Conservation (phyloP, 148 eudicot species). For the Dianthus caryophyllus region DNA sequence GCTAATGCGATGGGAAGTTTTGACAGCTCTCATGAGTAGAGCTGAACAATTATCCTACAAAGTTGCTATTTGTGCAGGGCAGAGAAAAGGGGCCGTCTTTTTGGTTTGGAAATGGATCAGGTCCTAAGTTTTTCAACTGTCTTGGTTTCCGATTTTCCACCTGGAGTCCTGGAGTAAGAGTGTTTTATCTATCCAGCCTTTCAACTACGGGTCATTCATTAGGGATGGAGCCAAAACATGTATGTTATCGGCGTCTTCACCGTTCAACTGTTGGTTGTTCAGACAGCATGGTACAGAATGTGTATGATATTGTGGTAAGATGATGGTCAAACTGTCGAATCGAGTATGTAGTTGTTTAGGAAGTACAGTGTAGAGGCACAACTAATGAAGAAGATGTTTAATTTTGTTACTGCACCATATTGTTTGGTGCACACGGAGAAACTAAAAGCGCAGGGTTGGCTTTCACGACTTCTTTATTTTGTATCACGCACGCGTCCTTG, state of each 20-base stretch:
- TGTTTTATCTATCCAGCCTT: conserved; percentile 1
- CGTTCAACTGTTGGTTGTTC: not conserved
- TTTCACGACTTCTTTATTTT: conserved; percentile 7
- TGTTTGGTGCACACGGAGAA: conserved; percentile 23
- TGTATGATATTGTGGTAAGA: conserved; percentile 28
- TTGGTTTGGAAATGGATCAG: conserved; percentile 1
- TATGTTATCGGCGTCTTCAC: not conserved
- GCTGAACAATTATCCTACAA: not conserved
- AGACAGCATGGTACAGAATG: conserved; percentile 15
- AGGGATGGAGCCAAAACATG: not conserved
- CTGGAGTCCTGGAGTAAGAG: conserved; percentile 24
- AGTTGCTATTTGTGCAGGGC: not conserved
- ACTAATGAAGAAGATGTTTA: conserved; percentile 16
- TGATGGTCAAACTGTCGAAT: conserved; percentile 19
- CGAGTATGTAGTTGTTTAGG: conserved; percentile 26
- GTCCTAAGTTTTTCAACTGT: conserved; percentile 20
- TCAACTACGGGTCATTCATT: not conserved
- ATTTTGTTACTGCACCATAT: conserved; percentile 10
- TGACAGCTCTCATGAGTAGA: conserved; percentile 57
- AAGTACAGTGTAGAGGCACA: conserved; percentile 27
- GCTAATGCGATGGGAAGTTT: conserved; percentile 56
- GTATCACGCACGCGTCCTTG: conserved; percentile 14
- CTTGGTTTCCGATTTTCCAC: conserved; percentile 24
- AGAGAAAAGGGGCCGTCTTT: conserved; percentile 1
- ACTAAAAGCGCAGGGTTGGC: conserved; percentile 5